These are phyloP conservation scores for Lomentospora prolificans DNA, from an alignment of 2,329 filamentous ascomycete genomes.

Conservation along the genomic window DNA sequence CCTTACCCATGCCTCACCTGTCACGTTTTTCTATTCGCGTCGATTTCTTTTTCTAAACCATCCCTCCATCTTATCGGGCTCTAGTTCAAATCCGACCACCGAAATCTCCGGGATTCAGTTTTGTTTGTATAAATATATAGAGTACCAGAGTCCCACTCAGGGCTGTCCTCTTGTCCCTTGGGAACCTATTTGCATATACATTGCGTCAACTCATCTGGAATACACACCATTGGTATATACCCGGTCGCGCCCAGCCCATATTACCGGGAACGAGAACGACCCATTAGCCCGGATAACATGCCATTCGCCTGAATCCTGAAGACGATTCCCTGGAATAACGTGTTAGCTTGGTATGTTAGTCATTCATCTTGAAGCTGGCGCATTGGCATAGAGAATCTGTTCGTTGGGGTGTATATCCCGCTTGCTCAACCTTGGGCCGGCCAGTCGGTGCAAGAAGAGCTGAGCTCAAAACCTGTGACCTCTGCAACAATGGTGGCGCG, in stretches of 20 bases:
- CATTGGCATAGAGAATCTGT: not conserved
- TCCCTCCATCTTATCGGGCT: not conserved
- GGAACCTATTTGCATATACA: not conserved
- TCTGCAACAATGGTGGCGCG: no score
- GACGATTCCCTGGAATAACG: not conserved
- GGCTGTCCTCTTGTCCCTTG: no score
- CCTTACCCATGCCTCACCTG: not conserved
- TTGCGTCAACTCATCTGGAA: not conserved
- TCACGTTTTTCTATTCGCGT: not conserved
- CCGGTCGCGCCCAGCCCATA: not conserved
- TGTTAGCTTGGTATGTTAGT: not conserved
- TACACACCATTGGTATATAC: not conserved
- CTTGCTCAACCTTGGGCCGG: no score
- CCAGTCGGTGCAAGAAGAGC: no score
- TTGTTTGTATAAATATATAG: no score
- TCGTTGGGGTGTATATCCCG: not conserved
- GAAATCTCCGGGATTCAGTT: no score
- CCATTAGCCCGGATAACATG: not conserved
- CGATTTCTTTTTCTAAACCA: not conserved
- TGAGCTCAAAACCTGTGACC: no score
- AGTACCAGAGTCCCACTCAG: no score
- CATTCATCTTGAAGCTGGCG: not conserved
- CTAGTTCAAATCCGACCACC: not conserved
- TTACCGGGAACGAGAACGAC: not conserved
- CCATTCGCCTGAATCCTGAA: not conserved